Evolutionary conservation across 495 filamentous ascomycete species (phyloP).

Genomic region (Aspergillus funiculosus): DNA sequence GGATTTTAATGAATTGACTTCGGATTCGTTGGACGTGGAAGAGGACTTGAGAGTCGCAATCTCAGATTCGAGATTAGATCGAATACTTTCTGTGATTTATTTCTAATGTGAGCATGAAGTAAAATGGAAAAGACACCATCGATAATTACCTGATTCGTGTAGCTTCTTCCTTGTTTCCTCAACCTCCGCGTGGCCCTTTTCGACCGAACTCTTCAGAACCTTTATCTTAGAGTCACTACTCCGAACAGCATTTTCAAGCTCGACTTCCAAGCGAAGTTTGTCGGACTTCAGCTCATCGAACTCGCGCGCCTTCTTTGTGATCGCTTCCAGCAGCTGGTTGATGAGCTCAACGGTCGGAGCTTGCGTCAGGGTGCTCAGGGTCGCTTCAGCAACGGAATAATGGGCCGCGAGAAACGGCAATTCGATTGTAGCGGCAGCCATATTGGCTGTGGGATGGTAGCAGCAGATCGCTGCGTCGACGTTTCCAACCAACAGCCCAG

Average conservation of each 20-base stretch:
- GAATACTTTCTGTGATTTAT: slow-evolving; percentile 57
- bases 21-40: slow-evolving; percentile 66
- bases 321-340: slow-evolving; percentile 55
- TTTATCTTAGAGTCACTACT: slow-evolving; percentile 74
- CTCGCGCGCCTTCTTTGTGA: slow-evolving; percentile 72
- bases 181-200: slow-evolving; percentile 75
- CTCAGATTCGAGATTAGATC: slow-evolving; percentile 69
- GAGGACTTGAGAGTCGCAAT: slow-evolving; percentile 73
- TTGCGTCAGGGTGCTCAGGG: slow-evolving; percentile 59
- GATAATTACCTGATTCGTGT: slow-evolving; percentile 64
- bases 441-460: slow-evolving; percentile 35
- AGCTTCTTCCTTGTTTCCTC: slow-evolving; percentile 73
- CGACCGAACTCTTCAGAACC: slow-evolving; percentile 68
- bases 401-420: slow-evolving; percentile 69
- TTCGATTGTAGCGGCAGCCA: slow-evolving; percentile 74
- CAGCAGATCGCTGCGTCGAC: slow-evolving; percentile 16
- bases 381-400: slow-evolving; percentile 62
- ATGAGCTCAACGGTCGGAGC: slow-evolving; percentile 75
- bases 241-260: slow-evolving; percentile 81
- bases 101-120: slow-evolving; percentile 19
- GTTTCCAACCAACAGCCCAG: slow-evolving; percentile 13
- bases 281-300: slow-evolving; percentile 71
- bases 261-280: slow-evolving; percentile 82
- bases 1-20: slow-evolving; percentile 66
- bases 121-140: background rate